Percentiles rank a stretch among this genome's conserved stretches.
Evolutionary conservation across 1,284 basidiomycete genomes (phyloP).

Genomic region (Clitocybe nebularis): DNA sequence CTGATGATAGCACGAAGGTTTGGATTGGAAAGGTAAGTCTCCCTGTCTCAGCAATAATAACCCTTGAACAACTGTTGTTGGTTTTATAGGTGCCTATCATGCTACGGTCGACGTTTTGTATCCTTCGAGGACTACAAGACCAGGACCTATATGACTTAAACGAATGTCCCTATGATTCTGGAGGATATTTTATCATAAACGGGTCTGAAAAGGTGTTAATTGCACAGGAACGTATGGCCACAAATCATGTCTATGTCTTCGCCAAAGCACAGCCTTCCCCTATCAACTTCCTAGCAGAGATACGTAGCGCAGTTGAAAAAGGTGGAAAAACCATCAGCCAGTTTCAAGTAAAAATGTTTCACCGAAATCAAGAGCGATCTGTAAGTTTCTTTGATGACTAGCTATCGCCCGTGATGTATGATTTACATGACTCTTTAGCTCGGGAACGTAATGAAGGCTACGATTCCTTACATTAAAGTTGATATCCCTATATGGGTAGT

Average conservation of each 20-base stretch:
- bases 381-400: conserved; percentile 42
- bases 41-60: conserved; percentile 1
- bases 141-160: conserved; percentile 87
- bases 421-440: too few relatives aligned
- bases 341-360: conserved; percentile 98
- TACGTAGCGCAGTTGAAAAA: conserved; percentile 96
- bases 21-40: conserved; percentile 90
- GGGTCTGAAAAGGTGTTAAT: conserved; percentile 99
- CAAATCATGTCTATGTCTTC: conserved; percentile 99
- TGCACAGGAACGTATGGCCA: conserved; percentile 99
- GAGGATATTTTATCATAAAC: conserved; percentile 99
- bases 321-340: conserved; percentile 98
- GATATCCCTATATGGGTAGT: conserved; percentile 99
- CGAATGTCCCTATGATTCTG: conserved; percentile 97
- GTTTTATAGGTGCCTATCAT: conserved; percentile 89
- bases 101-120: conserved; percentile 95
- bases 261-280: conserved; percentile 97
- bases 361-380: conserved; percentile 82
- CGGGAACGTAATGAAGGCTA: conserved; percentile 95
- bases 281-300: conserved; percentile 94
- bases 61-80: conserved; percentile 13
- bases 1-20: conserved; percentile 76
- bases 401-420: neutral
- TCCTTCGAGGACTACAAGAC: conserved; percentile 78
- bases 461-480: conserved; percentile 96